phyloP scores from a whole-genome alignment of 2,329 filamentous ascomycete species.

The Macrophomina tecta region DNA sequence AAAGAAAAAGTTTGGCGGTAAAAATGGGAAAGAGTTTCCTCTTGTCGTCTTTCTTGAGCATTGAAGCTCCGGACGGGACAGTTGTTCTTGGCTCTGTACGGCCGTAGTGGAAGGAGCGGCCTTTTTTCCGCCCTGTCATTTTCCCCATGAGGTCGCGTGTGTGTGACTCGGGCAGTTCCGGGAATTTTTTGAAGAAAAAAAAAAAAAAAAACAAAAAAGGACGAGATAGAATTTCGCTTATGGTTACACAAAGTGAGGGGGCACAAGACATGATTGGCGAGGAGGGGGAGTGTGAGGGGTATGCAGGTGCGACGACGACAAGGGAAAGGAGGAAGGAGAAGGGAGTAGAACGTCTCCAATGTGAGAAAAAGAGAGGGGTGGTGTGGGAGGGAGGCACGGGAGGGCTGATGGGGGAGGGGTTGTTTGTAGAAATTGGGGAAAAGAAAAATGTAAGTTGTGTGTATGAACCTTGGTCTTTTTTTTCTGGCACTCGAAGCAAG shows the following conservation, averaged over 20 bases:
- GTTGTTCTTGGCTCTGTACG: no score
- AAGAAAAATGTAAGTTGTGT: background rate
- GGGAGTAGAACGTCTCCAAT: background rate
- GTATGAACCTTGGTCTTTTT: constrained; percentile 24
- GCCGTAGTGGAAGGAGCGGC: no score
- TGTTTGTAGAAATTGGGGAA: background rate
- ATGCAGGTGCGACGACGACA: background rate
- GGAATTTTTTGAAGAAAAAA: background rate
- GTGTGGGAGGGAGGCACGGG: background rate
- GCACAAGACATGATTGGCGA: background rate
- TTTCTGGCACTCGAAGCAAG: constrained; percentile 25
- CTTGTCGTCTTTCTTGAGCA: no score
- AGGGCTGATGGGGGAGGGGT: no score
- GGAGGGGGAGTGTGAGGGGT: background rate
- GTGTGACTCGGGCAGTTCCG: background rate
- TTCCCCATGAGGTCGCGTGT: no score
- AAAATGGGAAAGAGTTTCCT: no score
- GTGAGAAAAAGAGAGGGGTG: background rate
- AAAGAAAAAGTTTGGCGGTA: no score
- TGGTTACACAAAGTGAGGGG: constrained; percentile 13
- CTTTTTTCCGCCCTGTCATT: no score
- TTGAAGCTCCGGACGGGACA: no score
- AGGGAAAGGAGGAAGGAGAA: background rate
- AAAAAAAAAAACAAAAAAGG: background rate
- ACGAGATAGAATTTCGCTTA: background rate